A percentile compares a stretch with the other conserved stretches of the same genome.
Conservation (phyloP, 176 grass and related monocot species). For the Eleusine indica region DNA sequence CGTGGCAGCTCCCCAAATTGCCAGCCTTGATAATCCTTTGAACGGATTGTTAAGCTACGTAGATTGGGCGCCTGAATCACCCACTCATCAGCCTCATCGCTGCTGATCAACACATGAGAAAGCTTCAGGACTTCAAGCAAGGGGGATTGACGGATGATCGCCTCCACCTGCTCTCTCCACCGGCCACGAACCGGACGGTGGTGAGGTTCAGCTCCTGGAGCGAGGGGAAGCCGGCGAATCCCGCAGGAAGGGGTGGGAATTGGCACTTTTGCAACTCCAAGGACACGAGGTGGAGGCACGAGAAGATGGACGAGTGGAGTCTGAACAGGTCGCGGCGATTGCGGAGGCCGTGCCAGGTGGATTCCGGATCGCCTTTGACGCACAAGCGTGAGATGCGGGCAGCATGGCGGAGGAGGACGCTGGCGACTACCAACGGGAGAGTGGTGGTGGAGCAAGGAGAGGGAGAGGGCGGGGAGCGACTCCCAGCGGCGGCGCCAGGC, state of each 20-base stretch:
- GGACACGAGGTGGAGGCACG: background rate
- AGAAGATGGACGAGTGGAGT: constrained; percentile 28
- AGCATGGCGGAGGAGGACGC: background rate
- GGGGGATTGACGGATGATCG: constrained; percentile 9
- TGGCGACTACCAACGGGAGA: background rate
- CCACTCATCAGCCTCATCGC: background rate
- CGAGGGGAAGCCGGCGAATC: constrained; percentile 5
- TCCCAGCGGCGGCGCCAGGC: constrained; percentile 41
- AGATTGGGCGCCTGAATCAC: constrained; percentile 29
- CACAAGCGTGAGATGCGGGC: background rate
- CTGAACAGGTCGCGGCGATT: background rate
- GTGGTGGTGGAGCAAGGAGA: background rate
- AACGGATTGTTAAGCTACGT: background rate
- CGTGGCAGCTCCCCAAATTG: background rate
- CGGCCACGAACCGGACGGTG: background rate
- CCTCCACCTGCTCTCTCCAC: background rate
- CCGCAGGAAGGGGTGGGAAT: background rate
- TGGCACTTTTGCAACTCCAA: background rate
- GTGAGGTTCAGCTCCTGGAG: background rate
- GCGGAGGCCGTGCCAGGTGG: background rate
- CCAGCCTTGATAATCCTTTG: background rate
- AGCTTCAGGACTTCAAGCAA: background rate
- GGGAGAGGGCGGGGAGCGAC: constrained; percentile 11
- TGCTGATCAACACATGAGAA: too few relatives aligned
- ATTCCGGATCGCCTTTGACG: background rate